Conservation (phyloP, 106 monocot genomes). For the Allium fistulosum region DNA sequence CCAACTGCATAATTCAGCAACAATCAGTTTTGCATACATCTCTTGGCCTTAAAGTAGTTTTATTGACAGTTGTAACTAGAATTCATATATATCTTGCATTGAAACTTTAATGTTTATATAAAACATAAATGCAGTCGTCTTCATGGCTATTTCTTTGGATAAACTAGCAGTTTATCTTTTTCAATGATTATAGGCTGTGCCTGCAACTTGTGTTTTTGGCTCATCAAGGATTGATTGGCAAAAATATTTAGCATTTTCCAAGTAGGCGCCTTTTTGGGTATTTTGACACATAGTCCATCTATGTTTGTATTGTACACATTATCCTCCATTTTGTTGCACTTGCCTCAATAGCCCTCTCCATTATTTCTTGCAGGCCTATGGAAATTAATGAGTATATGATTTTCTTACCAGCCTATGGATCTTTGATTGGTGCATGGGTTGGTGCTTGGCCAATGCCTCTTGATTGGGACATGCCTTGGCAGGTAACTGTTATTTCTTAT, state of each 20-base stretch:
- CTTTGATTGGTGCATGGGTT: conserved; percentile 89
- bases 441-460: conserved; percentile 99
- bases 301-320: background rate
- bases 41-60: too few species aligned
- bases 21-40: background rate
- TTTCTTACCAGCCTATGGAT: conserved; percentile 77
- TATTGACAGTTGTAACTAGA: background rate
- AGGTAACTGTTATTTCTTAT: conserved; percentile 37
- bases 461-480: conserved; percentile 98
- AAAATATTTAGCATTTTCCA: conserved; percentile 42
- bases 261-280: conserved; percentile 26
- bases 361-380: conserved; percentile 31
- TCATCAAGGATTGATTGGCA: conserved; percentile 71
- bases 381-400: conserved; percentile 55
- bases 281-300: background rate
- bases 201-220: conserved; percentile 77
- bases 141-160: background rate
- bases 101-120: background rate
- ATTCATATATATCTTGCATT: background rate
- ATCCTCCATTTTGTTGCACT: background rate
- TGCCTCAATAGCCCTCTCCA: too few species aligned
- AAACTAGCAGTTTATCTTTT: background rate
- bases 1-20: background rate
- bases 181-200: conserved; percentile 52
- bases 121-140: background rate